These are phyloP conservation scores for Grosmannia clavigera DNA, from an alignment of 2,329 filamentous ascomycete genomes.

Conservation along the genomic window DNA sequence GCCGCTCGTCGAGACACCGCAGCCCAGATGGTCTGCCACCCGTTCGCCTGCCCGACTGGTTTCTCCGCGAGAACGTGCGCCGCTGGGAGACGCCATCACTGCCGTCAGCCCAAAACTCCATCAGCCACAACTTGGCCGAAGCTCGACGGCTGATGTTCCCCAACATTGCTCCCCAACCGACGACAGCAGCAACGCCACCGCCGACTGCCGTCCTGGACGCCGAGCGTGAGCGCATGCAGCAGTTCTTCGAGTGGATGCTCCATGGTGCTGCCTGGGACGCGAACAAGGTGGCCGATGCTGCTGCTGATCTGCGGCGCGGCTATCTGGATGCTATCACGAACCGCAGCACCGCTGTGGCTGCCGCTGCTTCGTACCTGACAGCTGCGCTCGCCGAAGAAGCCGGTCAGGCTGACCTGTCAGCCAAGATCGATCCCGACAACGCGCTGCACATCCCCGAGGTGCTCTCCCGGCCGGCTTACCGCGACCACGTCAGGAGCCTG, in stretches of 20 bases:
- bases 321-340: conserved; percentile 2
- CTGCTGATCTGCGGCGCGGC: conserved; percentile 1
- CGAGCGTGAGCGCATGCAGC: conserved; percentile 9
- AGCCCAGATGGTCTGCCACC: conserved; percentile 24
- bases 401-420: not conserved
- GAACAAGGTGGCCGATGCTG: conserved; percentile 3
- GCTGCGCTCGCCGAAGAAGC: conserved; percentile 1
- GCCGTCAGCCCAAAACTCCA: not conserved
- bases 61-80: conserved; percentile 38
- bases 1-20: not conserved
- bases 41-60: conserved; percentile 43
- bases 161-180: not conserved
- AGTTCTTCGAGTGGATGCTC: conserved; percentile 6
- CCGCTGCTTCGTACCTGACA: conserved; percentile 3
- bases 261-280: conserved; percentile 9
- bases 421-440: conserved; percentile 4
- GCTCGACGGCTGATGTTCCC: conserved; percentile 9
- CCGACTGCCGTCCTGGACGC: conserved; percentile 6
- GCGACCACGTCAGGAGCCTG: not conserved
- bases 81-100: not conserved
- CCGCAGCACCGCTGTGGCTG: conserved; percentile 5
- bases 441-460: conserved; percentile 1
- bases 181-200: not conserved
- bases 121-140: conserved; percentile 11
- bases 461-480: not conserved